phyloP scores from a whole-genome alignment of 2,329 filamentous ascomycete genomes.

The Rhinocladiella similis region DNA sequence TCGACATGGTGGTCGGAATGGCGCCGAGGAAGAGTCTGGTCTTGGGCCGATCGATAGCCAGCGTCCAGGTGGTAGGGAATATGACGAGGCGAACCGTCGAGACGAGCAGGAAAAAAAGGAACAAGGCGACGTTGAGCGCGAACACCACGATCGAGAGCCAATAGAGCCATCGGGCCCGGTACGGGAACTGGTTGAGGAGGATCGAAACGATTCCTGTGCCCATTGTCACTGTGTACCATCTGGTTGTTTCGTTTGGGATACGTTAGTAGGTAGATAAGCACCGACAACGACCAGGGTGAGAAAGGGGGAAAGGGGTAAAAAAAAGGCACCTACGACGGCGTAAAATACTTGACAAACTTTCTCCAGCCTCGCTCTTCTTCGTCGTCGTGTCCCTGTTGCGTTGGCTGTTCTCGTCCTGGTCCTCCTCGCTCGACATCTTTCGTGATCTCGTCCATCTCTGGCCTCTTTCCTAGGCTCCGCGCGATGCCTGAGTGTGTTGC shows the following conservation, averaged over 20 bases:
- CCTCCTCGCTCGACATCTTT: neutral
- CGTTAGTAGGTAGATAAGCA: neutral
- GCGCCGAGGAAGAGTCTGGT: slow-evolving; percentile 69
- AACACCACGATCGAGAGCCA: slow-evolving; percentile 63
- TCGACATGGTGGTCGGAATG: slow-evolving; percentile 65
- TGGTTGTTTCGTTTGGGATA: neutral
- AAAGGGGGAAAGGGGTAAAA: neutral
- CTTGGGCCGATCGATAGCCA: slow-evolving; percentile 64
- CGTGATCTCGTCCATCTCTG: neutral
- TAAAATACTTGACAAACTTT: slow-evolving; percentile 20
- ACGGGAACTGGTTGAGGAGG: slow-evolving; percentile 62
- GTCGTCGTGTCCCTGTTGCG: neutral
- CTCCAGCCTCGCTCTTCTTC: slow-evolving; percentile 14
- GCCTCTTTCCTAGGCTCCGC: too few relatives aligned
- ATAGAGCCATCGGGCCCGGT: slow-evolving; percentile 57
- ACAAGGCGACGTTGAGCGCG: slow-evolving; percentile 59
- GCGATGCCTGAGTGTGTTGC: too few relatives aligned
- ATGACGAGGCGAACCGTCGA: slow-evolving; percentile 46
- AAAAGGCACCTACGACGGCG: slow-evolving; percentile 12
- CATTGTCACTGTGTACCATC: slow-evolving; percentile 62
- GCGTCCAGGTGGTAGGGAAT: slow-evolving; percentile 57
- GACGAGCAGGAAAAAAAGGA: slow-evolving; percentile 36
- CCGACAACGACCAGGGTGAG: neutral
- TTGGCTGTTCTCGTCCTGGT: neutral
- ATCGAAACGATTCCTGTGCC: slow-evolving; percentile 68